Evolutionary conservation across 495 filamentous ascomycete species (phyloP).

Genomic region (Chaetomium fimeti): DNA sequence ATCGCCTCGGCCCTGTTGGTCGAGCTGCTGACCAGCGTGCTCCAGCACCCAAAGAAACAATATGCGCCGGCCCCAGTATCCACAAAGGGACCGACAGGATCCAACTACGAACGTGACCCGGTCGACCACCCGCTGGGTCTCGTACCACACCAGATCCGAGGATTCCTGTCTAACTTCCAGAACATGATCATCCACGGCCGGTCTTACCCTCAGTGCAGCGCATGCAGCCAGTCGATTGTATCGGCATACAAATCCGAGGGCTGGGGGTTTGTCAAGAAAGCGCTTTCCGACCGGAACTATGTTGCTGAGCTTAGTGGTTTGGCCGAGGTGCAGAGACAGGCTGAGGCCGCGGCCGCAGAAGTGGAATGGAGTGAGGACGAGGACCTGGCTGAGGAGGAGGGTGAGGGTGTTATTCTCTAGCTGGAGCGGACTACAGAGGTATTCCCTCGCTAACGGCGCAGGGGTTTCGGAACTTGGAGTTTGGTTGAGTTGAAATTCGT

Average conservation of each 20-base stretch:
- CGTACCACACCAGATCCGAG: slow-evolving; percentile 89
- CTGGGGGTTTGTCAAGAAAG: slow-evolving; percentile 87
- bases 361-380: slow-evolving; percentile 51
- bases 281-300: slow-evolving; percentile 78
- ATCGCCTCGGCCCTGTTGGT: slow-evolving; percentile 92
- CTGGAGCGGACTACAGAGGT: neutral
- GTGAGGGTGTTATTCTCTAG: slow-evolving; percentile 44
- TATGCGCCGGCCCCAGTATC: slow-evolving; percentile 55
- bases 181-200: slow-evolving; percentile 77
- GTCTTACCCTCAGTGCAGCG: slow-evolving; percentile 88
- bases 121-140: slow-evolving; percentile 74
- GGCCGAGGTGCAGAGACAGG: slow-evolving; percentile 82
- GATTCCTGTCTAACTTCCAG: slow-evolving; percentile 81
- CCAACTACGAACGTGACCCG: slow-evolving; percentile 54
- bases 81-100: slow-evolving; percentile 26
- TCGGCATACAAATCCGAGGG: slow-evolving; percentile 68
- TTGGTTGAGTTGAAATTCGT: neutral
- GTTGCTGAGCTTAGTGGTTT: slow-evolving; percentile 89
- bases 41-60: slow-evolving; percentile 74
- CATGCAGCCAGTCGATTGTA: slow-evolving; percentile 77
- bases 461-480: neutral
- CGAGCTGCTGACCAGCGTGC: slow-evolving; percentile 79
- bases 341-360: slow-evolving; percentile 55
- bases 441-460: neutral
- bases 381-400: slow-evolving; percentile 42